Evolutionary conservation across 1,284 basidiomycete species (phyloP).

Genomic region (Melampsora larici-populina): DNA sequence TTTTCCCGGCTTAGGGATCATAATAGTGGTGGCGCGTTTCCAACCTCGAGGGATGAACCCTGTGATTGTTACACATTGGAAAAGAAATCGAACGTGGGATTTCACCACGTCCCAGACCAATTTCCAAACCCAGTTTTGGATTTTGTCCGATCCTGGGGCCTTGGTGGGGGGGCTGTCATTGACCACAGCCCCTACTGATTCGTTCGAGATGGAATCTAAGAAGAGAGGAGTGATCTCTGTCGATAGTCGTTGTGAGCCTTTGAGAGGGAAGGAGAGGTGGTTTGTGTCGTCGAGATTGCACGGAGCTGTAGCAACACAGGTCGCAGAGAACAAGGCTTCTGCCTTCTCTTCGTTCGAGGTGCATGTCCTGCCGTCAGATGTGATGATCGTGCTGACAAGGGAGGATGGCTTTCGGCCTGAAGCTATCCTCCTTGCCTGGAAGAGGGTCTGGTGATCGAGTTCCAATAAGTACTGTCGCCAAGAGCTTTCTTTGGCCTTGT

Average conservation of each 20-base stretch:
- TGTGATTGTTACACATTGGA: background rate
- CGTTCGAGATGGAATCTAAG: background rate
- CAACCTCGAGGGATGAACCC: background rate
- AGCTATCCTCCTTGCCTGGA: no score
- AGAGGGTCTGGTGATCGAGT: no score
- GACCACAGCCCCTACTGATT: background rate
- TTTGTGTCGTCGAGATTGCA: background rate
- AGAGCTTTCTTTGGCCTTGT: no score
- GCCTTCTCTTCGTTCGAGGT: no score
- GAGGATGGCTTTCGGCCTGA: no score
- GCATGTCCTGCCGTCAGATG: no score
- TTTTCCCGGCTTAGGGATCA: constrained; percentile 16
- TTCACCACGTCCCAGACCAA: background rate
- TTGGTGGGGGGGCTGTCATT: background rate
- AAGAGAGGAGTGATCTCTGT: background rate
- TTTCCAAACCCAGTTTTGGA: background rate
- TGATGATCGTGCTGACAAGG: no score
- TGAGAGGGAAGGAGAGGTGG: background rate
- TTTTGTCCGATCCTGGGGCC: background rate
- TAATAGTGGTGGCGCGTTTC: constrained; percentile 14
- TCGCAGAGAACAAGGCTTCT: no score
- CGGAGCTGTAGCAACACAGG: background rate
- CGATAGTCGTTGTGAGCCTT: background rate
- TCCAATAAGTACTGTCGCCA: no score
- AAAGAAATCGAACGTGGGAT: background rate